phyloP scores from a whole-genome alignment of 2,329 filamentous ascomycete genomes.

The Scorias spongiosa region DNA sequence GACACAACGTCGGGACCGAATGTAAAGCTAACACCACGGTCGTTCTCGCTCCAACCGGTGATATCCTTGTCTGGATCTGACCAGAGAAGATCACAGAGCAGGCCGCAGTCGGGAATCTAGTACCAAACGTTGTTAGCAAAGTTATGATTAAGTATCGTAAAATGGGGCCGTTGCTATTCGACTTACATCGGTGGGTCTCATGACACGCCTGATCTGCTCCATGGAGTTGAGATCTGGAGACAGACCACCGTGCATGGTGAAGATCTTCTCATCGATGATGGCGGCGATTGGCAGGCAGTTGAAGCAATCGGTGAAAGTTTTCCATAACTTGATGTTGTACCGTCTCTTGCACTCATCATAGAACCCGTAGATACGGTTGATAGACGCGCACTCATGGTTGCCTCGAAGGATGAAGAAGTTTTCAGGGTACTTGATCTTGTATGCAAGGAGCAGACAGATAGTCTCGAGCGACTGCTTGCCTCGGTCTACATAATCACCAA shows the following conservation, averaged over 20 bases:
- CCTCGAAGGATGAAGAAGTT: slow-evolving; percentile 98
- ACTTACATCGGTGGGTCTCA: slow-evolving; percentile 96
- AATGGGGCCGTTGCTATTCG: slow-evolving; percentile 12
- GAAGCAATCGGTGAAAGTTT: slow-evolving; percentile 99
- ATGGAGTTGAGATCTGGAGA: slow-evolving; percentile 97
- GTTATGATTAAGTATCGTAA: slow-evolving; percentile 14
- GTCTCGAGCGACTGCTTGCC: slow-evolving; percentile 99
- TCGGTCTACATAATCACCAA: slow-evolving; percentile 96
- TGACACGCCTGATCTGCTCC: slow-evolving; percentile 98
- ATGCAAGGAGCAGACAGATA: slow-evolving; percentile 87
- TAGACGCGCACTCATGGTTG: slow-evolving; percentile 97
- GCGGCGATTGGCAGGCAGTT: slow-evolving; percentile 96
- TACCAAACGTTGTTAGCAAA: slow-evolving; percentile 11
- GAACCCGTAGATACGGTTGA: slow-evolving; percentile 98
- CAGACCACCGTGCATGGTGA: slow-evolving; percentile 97
- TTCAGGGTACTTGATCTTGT: slow-evolving; percentile 99
- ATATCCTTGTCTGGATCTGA: slow-evolving; percentile 99
- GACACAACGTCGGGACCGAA: slow-evolving; percentile 96
- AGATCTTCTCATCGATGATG: slow-evolving; percentile 99
- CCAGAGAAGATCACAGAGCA: slow-evolving; percentile 95
- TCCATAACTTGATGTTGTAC: slow-evolving; percentile 99
- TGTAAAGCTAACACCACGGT: slow-evolving; percentile 95
- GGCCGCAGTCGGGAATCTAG: slow-evolving; percentile 92
- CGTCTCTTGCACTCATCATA: slow-evolving; percentile 99
- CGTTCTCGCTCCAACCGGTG: slow-evolving; percentile 97